Base-by-base conservation (phyloP, 495 filamentous ascomycete species). In the Cenococcum geophilum region DNA sequence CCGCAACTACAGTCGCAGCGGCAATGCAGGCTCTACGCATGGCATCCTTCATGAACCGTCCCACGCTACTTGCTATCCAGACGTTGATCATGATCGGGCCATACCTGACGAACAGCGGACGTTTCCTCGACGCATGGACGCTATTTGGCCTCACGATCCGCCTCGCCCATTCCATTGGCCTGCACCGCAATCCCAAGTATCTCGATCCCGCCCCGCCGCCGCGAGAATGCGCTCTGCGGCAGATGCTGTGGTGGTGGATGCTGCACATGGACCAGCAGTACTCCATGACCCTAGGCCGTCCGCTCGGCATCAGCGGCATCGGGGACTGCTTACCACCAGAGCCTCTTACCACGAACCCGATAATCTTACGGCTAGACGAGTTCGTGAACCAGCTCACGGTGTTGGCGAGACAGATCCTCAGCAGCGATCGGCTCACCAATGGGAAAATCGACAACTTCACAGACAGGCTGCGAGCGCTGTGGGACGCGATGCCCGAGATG, bases 251-350 rank as follows among this genome's bases (percentile, higher is more conserved):
- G 77, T 79, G 77, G 77, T 78, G 77, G 77, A 77, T 79, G 66
- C 66, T 79, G 49, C 74, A 78, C 59, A 77, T 78, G 76, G 77
- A 79, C 59, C 74, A 77, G 66, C 73, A 78, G 36, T 79, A 79
- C 57, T 78, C 76, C 16, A 75, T 79, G 63, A 76, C 76, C 0
- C 70, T 78, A 0, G 76, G 77, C 14, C 65, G 77, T 48, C 77
- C 77, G 8, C 61, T 78, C 18, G 77, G 75, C 1, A 78, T 79
- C 35, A 78, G 76, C 36, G 76, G 74, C 47, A 71, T 75, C 27
- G 77, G 77, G 12, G 77, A 78, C 61, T 78, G 77, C 61, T 75
- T 72, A 11, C 66, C 76, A 2, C 74, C 76, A 5, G 73, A 76
- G 57, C 73, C 73, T 9, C 57, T 77, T 18, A 70, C 75, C 5